phyloP scores from a whole-genome alignment of 2,329 filamentous ascomycete genomes.

The Penicillium verrucosum region DNA sequence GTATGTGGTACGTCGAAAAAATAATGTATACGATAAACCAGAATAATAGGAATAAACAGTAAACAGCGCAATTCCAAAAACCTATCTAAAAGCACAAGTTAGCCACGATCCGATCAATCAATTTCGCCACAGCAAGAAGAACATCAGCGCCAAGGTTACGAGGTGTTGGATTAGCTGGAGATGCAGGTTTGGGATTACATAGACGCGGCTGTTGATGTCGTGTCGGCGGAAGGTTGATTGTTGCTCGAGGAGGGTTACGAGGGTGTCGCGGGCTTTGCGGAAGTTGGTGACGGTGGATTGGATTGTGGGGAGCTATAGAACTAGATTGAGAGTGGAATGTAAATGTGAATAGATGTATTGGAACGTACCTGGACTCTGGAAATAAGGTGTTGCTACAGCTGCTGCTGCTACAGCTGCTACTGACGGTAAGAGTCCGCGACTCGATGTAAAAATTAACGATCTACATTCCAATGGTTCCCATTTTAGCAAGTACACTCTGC shows the following conservation, averaged over 20 bases:
- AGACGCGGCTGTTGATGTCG: background rate
- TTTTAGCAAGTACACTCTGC: background rate
- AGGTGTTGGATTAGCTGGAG: background rate
- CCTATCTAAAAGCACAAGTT: constrained; percentile 1
- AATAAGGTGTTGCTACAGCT: background rate
- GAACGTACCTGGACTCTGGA: background rate
- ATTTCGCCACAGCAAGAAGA: background rate
- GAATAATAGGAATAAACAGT: background rate
- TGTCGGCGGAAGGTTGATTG: background rate
- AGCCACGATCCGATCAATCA: background rate
- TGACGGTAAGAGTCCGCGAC: background rate
- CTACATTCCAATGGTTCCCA: background rate
- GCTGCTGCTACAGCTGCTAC: background rate
- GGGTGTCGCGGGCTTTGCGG: background rate
- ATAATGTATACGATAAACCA: background rate
- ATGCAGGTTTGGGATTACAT: background rate
- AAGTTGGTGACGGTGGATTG: background rate
- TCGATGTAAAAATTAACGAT: background rate
- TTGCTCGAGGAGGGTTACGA: background rate
- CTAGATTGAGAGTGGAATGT: background rate
- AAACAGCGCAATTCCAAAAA: background rate
- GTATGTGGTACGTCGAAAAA: background rate
- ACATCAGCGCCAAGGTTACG: background rate
- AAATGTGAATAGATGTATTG: background rate
- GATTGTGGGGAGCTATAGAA: background rate